Conservation (phyloP, 108 stramenopile species). For the Schizochytrium sp. region DNA sequence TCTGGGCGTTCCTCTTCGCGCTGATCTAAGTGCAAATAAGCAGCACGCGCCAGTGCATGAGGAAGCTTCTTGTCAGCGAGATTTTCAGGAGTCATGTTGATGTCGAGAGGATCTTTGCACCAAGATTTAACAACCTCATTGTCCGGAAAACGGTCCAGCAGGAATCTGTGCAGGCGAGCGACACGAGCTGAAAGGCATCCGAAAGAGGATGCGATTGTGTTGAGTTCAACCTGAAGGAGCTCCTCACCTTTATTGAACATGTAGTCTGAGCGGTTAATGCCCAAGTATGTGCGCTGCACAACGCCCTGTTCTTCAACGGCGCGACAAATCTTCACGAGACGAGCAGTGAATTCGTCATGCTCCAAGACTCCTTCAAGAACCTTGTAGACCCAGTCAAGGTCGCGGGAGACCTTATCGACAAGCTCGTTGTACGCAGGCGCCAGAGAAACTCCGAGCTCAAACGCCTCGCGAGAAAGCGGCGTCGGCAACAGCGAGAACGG, state of each 20-base stretch:
- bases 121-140: background rate
- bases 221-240: slow-evolving; percentile 91
- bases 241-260: slow-evolving; percentile 84
- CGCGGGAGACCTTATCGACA: slow-evolving; percentile 86
- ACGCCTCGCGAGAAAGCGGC: slow-evolving; percentile 80
- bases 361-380: slow-evolving; percentile 76
- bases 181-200: slow-evolving; percentile 80
- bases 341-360: slow-evolving; percentile 87
- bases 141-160: slow-evolving; percentile 9
- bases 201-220: slow-evolving; percentile 97
- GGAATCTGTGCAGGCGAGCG: slow-evolving; percentile 80
- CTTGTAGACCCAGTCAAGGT: slow-evolving; percentile 79
- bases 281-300: slow-evolving; percentile 81
- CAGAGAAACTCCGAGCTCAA: slow-evolving; percentile 76
- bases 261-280: slow-evolving; percentile 94
- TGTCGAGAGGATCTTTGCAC: background rate
- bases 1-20: slow-evolving; percentile 16
- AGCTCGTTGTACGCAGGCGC: slow-evolving; percentile 84
- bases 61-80: slow-evolving; percentile 1
- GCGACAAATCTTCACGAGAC: slow-evolving; percentile 83
- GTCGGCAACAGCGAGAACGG: slow-evolving; percentile 89
- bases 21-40: background rate
- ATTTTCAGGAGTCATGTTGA: background rate
- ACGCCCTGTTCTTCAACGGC: slow-evolving; percentile 70
- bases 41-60: slow-evolving; percentile 2